phyloP scores from a whole-genome alignment of 2,329 filamentous ascomycete genomes.

The Sporothrix phasma region DNA sequence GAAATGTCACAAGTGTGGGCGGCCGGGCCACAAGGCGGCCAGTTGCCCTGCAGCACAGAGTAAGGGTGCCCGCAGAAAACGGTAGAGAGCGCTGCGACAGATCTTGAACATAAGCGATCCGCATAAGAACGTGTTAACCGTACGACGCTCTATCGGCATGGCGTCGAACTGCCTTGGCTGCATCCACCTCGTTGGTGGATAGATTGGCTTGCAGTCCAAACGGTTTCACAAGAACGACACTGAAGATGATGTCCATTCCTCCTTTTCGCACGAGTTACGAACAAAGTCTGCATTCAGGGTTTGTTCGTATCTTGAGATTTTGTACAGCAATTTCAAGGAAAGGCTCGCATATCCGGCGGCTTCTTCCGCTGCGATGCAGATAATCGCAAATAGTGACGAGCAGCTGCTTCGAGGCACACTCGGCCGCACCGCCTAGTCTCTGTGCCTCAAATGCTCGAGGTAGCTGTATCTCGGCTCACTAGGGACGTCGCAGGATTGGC shows the following conservation, averaged over 20 bases:
- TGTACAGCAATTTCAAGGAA: no score
- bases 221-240: background rate
- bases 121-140: no score
- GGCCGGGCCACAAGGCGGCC: slow-evolving; percentile 48
- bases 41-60: slow-evolving; percentile 40
- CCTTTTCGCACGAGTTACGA: background rate
- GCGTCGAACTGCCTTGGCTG: background rate
- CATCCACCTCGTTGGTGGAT: background rate
- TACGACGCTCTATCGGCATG: background rate
- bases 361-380: no score
- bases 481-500: no score
- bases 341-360: no score
- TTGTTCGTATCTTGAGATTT: no score
- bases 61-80: slow-evolving; percentile 8
- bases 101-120: no score
- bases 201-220: background rate
- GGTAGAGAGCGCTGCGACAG: background rate
- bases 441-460: no score
- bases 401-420: background rate
- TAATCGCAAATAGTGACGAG: no score
- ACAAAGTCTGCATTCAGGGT: background rate
- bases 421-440: background rate
- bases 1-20: slow-evolving; percentile 52
- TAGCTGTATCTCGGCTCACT: no score
- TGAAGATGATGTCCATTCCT: background rate